Percentiles rank a stretch among this genome's conserved stretches.
These are phyloP conservation scores for Penicillium coffeae DNA, from an alignment of 495 filamentous ascomycete species.

Conservation along the genomic window DNA sequence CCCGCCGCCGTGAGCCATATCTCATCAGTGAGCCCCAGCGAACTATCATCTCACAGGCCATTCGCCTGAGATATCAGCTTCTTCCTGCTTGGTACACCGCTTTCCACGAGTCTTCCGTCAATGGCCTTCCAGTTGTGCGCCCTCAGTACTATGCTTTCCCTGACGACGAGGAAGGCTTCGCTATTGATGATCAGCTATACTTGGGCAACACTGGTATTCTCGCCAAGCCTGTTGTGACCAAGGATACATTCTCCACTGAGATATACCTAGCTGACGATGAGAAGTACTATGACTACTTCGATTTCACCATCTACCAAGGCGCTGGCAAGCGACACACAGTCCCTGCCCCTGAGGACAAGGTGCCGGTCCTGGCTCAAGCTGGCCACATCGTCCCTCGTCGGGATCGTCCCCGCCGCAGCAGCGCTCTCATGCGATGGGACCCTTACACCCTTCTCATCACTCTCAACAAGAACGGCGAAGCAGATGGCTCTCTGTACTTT, in stretches of 20 bases:
- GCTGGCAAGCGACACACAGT: constrained; percentile 63
- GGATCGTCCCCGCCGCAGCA: constrained; percentile 79
- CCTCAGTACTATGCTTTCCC: constrained; percentile 92
- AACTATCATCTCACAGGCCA: constrained; percentile 78
- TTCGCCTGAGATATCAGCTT: constrained; percentile 84
- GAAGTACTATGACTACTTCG: constrained; percentile 92
- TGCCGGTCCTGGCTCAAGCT: constrained; percentile 85
- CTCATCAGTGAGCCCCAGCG: constrained; percentile 79
- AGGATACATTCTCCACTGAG: constrained; percentile 66
- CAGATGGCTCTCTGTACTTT: constrained; percentile 79
- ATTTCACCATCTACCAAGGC: constrained; percentile 68
- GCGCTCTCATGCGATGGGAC: constrained; percentile 86
- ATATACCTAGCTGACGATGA: constrained; percentile 85
- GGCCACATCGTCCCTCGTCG: constrained; percentile 89
- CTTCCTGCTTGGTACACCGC: constrained; percentile 96
- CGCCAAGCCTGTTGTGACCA: constrained; percentile 77
- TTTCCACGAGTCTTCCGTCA: constrained; percentile 80
- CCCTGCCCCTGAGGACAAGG: constrained; percentile 73
- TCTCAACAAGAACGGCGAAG: constrained; percentile 64
- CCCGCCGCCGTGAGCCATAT: constrained; percentile 91
- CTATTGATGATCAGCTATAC: constrained; percentile 90
- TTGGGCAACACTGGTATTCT: constrained; percentile 81
- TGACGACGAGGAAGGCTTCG: constrained; percentile 77
- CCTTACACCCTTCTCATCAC: constrained; percentile 87
- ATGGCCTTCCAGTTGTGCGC: constrained; percentile 81